phyloP scores from a whole-genome alignment of 78 protist genomes.

The Dictyostelium capitatum region DNA sequence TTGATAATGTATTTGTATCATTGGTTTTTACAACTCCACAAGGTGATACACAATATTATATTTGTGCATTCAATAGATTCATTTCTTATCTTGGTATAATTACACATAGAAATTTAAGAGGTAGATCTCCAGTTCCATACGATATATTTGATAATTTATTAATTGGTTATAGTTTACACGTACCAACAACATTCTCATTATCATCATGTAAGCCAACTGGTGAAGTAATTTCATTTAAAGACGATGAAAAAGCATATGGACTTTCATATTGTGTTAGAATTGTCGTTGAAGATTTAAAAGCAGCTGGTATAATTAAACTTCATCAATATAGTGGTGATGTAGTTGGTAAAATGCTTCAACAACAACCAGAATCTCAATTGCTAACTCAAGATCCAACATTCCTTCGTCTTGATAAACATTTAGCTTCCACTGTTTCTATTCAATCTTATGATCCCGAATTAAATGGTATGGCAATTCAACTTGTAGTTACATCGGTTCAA shows the following conservation, averaged over 20 bases:
- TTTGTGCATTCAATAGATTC: not conserved
- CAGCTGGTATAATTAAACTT: not conserved
- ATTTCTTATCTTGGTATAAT: not conserved
- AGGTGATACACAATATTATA: not conserved
- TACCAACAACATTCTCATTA: not conserved
- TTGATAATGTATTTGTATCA: not conserved
- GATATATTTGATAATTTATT: slow-evolving; percentile 3
- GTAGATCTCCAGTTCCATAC: not conserved
- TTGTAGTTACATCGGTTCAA: not conserved
- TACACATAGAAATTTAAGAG: not conserved
- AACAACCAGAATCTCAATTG: not conserved
- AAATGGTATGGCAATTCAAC: not conserved
- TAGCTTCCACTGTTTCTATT: not conserved
- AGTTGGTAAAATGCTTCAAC: not conserved
- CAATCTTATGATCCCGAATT: not conserved
- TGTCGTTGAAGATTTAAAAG: not conserved
- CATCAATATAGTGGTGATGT: slow-evolving; percentile 1
- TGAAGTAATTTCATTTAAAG: slow-evolving; percentile 2
- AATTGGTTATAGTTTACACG: not conserved
- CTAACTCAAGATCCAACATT: not conserved
- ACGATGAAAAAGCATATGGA: not conserved
- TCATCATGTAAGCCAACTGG: not conserved
- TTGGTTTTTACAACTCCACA: not conserved
- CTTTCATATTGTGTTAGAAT: not conserved
- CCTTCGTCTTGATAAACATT: slow-evolving; percentile 19